Evolutionary conservation across 2,329 filamentous ascomycete species (phyloP).

Genomic region (Verticillium zaregamsianum): DNA sequence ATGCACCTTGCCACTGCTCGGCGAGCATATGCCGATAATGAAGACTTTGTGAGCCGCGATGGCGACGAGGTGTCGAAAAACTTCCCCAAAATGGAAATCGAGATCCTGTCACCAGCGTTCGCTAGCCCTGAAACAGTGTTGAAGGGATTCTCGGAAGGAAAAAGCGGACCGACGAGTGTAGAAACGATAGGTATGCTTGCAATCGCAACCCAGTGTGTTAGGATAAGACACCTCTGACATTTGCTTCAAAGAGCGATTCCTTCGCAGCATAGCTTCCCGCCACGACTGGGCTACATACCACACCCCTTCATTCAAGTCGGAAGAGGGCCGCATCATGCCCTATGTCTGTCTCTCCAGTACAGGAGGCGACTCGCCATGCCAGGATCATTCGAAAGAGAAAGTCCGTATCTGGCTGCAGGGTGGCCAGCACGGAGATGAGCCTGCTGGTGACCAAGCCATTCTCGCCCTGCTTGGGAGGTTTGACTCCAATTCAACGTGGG

Average conservation of each 20-base stretch:
- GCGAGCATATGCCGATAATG: conserved; percentile 17
- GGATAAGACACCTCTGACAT: conserved; percentile 3
- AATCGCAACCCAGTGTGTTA: conserved; percentile 13
- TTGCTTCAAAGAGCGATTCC: conserved; percentile 11
- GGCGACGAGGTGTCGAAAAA: conserved; percentile 13
- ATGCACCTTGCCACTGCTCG: conserved; percentile 8
- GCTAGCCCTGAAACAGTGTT: conserved; percentile 13
- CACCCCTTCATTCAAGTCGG: conserved; percentile 12
- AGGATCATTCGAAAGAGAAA: conserved; percentile 1
- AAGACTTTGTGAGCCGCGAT: conserved; percentile 11
- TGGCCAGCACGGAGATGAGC: conserved; percentile 8
- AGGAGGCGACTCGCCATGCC: background rate
- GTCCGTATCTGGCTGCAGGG: conserved; percentile 10
- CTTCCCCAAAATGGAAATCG: conserved; percentile 18
- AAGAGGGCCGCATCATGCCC: conserved; percentile 13
- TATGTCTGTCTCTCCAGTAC: conserved; percentile 10
- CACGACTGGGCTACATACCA: conserved; percentile 19
- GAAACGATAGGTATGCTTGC: conserved; percentile 15
- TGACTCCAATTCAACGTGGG: conserved; percentile 4
- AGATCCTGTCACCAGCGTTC: conserved; percentile 19
- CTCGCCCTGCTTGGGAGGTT: conserved; percentile 9
- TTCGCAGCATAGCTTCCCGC: conserved; percentile 15
- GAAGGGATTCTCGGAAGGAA: conserved; percentile 16
- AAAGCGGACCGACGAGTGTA: conserved; percentile 16
- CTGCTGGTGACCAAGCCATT: conserved; percentile 8